Evolutionary conservation across 164 flowering plant species (phyloP).

Genomic region (Amborella trichopoda): DNA sequence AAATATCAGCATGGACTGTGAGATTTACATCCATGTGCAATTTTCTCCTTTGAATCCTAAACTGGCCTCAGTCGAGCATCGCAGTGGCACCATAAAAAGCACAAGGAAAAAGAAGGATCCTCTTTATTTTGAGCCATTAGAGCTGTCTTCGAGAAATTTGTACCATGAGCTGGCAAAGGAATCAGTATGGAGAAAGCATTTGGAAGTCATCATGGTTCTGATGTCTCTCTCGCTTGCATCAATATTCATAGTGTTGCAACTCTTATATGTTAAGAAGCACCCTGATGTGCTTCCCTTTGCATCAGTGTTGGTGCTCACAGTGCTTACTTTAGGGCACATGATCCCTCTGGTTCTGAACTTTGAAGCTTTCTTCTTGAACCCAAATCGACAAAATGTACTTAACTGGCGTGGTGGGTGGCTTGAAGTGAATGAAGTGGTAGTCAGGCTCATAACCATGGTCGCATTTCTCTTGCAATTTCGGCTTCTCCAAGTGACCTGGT

Average conservation of each 20-base stretch:
- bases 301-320: constrained; percentile 46
- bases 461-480: constrained; percentile 45
- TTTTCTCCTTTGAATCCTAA: constrained; percentile 27
- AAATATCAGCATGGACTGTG: constrained; percentile 35
- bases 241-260: constrained; percentile 34
- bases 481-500: constrained; percentile 47
- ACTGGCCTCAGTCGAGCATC: constrained; percentile 9
- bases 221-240: constrained; percentile 45
- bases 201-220: constrained; percentile 45
- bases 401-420: constrained; percentile 32
- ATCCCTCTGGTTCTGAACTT: constrained; percentile 49
- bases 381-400: constrained; percentile 11
- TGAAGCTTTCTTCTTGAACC: constrained; percentile 30
- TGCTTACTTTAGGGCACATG: constrained; percentile 51
- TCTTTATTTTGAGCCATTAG: constrained; percentile 33
- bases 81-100: constrained; percentile 48
- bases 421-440: constrained; percentile 39
- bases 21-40: constrained; percentile 32
- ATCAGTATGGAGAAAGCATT: constrained; percentile 43
- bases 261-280: constrained; percentile 36
- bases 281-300: constrained; percentile 33
- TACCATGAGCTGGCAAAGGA: constrained; percentile 4
- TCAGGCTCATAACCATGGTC: constrained; percentile 35
- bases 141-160: constrained; percentile 16
- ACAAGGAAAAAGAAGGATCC: constrained; percentile 29